A percentile compares a stretch with the other conserved stretches of the same genome.
These are phyloP conservation scores for Hanseniaspora mollemarum DNA, from an alignment of 805 yeast species.

Conservation along the genomic window DNA sequence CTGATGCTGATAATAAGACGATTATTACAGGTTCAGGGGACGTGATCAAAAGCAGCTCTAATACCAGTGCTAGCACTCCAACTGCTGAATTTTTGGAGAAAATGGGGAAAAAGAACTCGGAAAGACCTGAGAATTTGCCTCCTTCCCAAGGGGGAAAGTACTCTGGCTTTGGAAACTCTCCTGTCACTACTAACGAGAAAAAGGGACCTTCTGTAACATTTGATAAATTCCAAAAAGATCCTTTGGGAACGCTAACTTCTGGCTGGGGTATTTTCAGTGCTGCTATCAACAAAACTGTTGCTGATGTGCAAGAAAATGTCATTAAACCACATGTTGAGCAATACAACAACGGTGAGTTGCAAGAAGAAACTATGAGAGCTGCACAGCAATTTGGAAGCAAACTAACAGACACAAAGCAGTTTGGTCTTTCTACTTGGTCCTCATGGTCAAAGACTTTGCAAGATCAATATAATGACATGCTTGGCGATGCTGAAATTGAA, in stretches of 20 bases:
- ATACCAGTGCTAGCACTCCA: conserved; percentile 42
- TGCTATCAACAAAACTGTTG: conserved; percentile 72
- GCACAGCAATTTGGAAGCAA: conserved; percentile 92
- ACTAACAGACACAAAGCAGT: conserved; percentile 75
- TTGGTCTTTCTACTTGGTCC: conserved; percentile 58
- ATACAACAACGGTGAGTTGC: conserved; percentile 57
- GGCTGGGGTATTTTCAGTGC: conserved; percentile 92
- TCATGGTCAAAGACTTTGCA: conserved; percentile 40
- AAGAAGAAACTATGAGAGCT: conserved; percentile 78
- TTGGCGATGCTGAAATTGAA: conserved; percentile 27
- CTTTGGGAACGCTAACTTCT: conserved; percentile 75
- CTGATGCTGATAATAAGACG: conserved; percentile 12
- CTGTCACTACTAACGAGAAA: conserved; percentile 27
- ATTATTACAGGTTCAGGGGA: conserved; percentile 15
- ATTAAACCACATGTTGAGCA: conserved; percentile 85
- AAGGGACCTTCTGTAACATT: conserved; percentile 38
- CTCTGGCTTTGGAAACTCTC: conserved; percentile 81
- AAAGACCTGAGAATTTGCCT: conserved; percentile 65
- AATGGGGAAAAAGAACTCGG: conserved; percentile 59
- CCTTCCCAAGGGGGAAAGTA: conserved; percentile 93
- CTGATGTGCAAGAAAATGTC: conserved; percentile 75
- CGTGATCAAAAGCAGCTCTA: conserved; percentile 19
- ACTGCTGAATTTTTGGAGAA: conserved; percentile 67
- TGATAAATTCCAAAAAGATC: conserved; percentile 67
- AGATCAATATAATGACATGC: conserved; percentile 26